Evolutionary conservation across 2,329 filamentous ascomycete genomes (phyloP).

Genomic region (Colletotrichum higginsianum): DNA sequence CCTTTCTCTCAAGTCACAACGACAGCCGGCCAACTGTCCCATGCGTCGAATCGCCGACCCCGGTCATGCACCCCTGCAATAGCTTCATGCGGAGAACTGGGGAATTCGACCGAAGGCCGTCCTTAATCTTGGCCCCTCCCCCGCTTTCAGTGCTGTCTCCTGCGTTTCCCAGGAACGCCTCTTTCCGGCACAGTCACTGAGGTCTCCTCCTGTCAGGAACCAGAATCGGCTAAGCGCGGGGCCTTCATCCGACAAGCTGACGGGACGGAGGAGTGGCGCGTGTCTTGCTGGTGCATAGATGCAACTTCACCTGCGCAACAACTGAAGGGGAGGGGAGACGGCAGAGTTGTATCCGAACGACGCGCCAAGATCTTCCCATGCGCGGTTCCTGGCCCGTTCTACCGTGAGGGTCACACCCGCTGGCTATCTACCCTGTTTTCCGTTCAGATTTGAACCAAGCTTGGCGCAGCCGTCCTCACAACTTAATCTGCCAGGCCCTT

Average conservation of each 20-base stretch:
- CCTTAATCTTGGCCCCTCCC: background rate
- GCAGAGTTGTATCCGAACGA: conserved; percentile 17
- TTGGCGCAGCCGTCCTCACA: background rate
- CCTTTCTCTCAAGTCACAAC: background rate
- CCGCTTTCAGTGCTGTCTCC: conserved; percentile 14
- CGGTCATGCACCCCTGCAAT: conserved; percentile 17
- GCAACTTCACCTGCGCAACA: conserved; percentile 16
- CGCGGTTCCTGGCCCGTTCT: conserved; percentile 40
- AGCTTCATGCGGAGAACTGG: conserved; percentile 34
- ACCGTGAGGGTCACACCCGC: conserved; percentile 10
- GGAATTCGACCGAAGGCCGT: conserved; percentile 1
- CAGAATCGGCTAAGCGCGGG: background rate
- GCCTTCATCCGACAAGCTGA: background rate
- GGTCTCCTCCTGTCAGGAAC: conserved; percentile 5
- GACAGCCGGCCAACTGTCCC: conserved; percentile 1
- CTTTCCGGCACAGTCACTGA: background rate
- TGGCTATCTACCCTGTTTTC: background rate
- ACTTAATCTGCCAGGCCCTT: conserved; percentile 5
- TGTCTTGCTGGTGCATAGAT: background rate
- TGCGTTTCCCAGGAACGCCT: background rate
- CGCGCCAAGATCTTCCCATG: conserved; percentile 22
- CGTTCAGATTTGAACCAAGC: background rate
- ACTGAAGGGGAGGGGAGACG: background rate
- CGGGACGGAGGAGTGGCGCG: background rate
- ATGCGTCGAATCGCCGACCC: conserved; percentile 19